phyloP scores from a whole-genome alignment of 768 basidiomycete species.

The Termitomyces sp. region DNA sequence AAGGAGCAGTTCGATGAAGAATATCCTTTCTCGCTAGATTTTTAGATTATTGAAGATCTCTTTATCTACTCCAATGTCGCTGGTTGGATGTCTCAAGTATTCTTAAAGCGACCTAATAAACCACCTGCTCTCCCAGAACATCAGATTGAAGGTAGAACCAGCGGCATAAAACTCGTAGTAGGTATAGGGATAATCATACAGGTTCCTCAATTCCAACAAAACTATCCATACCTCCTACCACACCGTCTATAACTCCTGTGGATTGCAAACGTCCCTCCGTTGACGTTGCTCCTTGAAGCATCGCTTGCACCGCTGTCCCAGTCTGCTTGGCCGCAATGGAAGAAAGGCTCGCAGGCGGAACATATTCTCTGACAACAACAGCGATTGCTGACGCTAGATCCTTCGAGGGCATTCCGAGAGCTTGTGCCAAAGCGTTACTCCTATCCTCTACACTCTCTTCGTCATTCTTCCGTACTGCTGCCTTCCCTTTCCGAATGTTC shows the following conservation, averaged over 20 bases:
- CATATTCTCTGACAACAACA: slow-evolving; percentile 50
- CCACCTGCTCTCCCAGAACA: neutral
- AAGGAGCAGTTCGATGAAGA: slow-evolving; percentile 9
- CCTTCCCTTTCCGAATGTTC: slow-evolving; percentile 5
- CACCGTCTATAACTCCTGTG: slow-evolving; percentile 24
- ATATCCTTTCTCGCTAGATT: slow-evolving; percentile 5
- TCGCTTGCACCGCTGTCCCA: slow-evolving; percentile 35
- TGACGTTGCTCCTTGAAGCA: slow-evolving; percentile 23
- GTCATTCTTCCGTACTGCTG: neutral
- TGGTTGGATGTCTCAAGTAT: neutral
- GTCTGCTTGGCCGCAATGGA: slow-evolving; percentile 50
- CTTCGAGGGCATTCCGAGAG: slow-evolving; percentile 55
- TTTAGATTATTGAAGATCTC: neutral
- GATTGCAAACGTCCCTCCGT: slow-evolving; percentile 14
- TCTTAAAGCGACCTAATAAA: neutral
- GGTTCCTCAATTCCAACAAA: slow-evolving; percentile 49
- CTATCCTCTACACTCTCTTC: slow-evolving; percentile 44
- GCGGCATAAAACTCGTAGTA: neutral
- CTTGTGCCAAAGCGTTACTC: slow-evolving; percentile 57
- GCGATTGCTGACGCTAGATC: slow-evolving; percentile 66
- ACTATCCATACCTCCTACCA: slow-evolving; percentile 30
- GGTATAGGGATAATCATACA: slow-evolving; percentile 8
- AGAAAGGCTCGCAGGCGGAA: slow-evolving; percentile 58
- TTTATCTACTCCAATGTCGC: neutral
- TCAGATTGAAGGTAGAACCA: neutral